A percentile compares a stretch with the other conserved stretches of the same genome.
Conservation (phyloP, 345 rosid species). For the Rhodamnia rubescens region DNA sequence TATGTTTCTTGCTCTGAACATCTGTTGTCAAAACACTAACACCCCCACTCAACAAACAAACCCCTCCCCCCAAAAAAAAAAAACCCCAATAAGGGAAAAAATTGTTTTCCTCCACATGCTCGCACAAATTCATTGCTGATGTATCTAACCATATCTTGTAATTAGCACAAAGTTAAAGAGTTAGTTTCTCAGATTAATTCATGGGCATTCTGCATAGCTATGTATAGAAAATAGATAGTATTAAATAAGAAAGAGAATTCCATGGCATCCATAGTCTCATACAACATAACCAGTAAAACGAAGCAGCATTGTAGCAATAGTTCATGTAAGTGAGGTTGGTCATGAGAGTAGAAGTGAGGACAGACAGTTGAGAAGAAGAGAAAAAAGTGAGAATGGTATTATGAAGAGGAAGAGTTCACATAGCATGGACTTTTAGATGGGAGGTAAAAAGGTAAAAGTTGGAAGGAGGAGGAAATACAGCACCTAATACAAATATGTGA, state of each 20-base stretch:
- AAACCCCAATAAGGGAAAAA: too few relatives aligned
- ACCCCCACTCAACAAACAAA: too few relatives aligned
- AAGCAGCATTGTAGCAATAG: background rate
- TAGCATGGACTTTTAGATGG: background rate
- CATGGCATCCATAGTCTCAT: background rate
- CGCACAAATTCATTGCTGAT: background rate
- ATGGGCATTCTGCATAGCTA: background rate
- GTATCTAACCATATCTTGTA: background rate
- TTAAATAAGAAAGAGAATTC: background rate
- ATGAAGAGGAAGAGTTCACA: background rate
- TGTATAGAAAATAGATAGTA: background rate
- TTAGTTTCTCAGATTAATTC: background rate
- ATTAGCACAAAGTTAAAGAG: background rate
- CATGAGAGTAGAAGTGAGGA: background rate
- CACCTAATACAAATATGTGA: background rate
- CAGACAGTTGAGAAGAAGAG: background rate
- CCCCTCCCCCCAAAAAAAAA: too few relatives aligned
- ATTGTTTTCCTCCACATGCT: too few relatives aligned
- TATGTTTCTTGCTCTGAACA: constrained; percentile 3
- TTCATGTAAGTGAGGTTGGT: background rate
- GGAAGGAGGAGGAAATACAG: background rate
- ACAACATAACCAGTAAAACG: background rate
- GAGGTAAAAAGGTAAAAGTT: background rate
- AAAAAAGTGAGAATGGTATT: background rate
- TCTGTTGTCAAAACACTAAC: too few relatives aligned